Evolutionary conservation across 441 rosid species (phyloP), one percentile per base, ranked within the genome.

Genomic region (Croton laevigatus): DNA sequence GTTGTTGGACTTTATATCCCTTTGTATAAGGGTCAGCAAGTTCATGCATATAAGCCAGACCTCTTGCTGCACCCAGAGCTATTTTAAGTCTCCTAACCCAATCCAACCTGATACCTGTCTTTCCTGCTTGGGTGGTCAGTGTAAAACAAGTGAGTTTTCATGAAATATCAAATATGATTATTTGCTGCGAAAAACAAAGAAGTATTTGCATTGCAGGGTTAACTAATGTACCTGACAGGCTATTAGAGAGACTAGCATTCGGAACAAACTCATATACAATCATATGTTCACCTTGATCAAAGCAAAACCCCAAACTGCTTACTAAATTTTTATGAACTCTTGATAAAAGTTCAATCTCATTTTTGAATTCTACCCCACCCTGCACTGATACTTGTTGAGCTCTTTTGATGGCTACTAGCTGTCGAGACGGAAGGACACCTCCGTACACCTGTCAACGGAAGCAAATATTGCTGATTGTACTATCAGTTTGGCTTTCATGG

Each of bases 331-430:
- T 94, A 66, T 91, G 97, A 75, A 94, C 97, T 74, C 98, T 83
- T 20, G 98, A 94, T n/a, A 91, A 88, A 76, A 91, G 94, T 72
- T 94, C 97, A 14, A 94, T 87, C 82, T 94, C 98, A 46, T 85
- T 91, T 80, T 94, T 94, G 81, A 94, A 91, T 80, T 94, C 97
- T 5, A 77, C 37, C 16, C 86, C 98, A 48, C 98, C 97, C 78
- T 94, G 98, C 84, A 87, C 73, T 23, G 98, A 92, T 74, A 86
- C 96, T 76, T 85, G 88, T 77, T 87, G 88, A 69, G 97, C 91
- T 79, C 95, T 81, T 84, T 90, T 90, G 48, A 91, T 84, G 48
- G 95, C 95, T 57, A 90, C 58, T 13, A 88, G 72, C 68, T 85
- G 76, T 13, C 92, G 87, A 17, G 79, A 54, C 3, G 93, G 86